phyloP scores from a whole-genome alignment of 441 rosid genomes.

The Biscutella auriculata region DNA sequence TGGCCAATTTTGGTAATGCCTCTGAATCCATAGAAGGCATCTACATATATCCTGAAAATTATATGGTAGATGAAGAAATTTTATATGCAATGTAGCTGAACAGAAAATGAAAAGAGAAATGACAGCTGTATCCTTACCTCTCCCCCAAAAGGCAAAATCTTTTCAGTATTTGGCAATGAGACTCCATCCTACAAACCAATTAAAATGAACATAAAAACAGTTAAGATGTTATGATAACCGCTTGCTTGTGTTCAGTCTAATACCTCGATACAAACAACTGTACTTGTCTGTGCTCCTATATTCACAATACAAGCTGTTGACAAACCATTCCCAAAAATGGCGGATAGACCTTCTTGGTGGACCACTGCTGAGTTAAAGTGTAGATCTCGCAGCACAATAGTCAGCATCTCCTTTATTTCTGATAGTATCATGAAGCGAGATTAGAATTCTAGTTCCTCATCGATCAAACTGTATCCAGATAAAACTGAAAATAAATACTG shows the following conservation, averaged over 20 bases:
- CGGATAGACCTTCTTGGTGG: constrained; percentile 97
- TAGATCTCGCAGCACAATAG: constrained; percentile 68
- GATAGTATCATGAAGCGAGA: constrained; percentile 22
- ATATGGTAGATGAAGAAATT: background rate
- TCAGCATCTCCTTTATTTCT: constrained; percentile 87
- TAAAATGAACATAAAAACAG: background rate
- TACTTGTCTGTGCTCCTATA: constrained; percentile 83
- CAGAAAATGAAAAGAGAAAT: constrained; percentile 6
- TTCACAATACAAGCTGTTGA: constrained; percentile 87
- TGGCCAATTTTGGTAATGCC: constrained; percentile 94
- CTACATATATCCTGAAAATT: constrained; percentile 80
- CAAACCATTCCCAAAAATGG: constrained; percentile 89
- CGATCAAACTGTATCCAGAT: background rate
- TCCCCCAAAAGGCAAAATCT: constrained; percentile 93
- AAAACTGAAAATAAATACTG: background rate
- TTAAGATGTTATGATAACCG: constrained; percentile 1
- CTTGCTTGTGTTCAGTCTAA: constrained; percentile 2
- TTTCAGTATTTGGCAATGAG: constrained; percentile 83
- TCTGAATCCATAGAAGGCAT: constrained; percentile 95
- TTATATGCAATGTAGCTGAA: constrained; percentile 7
- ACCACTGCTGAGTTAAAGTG: constrained; percentile 76
- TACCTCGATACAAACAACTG: constrained; percentile 91
- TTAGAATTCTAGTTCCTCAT: constrained; percentile 4
- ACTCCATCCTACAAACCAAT: constrained; percentile 73
- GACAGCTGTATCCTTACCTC: constrained; percentile 39